Percentiles rank a stretch among this genome's conserved stretches.
These are phyloP conservation scores for Puccinellia tenuiflora DNA, from an alignment of 176 grass and related monocot species.

Conservation along the genomic window DNA sequence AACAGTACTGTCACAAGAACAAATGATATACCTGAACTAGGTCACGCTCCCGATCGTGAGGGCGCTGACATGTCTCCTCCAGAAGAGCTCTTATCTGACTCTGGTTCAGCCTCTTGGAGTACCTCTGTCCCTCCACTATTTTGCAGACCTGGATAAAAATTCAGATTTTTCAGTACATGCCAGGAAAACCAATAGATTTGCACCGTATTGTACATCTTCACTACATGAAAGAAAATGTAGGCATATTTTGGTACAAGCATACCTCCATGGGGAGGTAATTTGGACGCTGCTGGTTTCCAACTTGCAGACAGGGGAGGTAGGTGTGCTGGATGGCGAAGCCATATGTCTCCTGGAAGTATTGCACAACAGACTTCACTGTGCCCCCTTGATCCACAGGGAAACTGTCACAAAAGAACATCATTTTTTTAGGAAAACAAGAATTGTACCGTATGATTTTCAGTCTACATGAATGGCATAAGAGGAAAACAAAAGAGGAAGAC, in stretches of 20 bases:
- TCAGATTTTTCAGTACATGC: neutral
- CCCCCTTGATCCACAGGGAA: conserved; percentile 83
- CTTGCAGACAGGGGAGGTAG: conserved; percentile 79
- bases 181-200: neutral
- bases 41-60: conserved; percentile 69
- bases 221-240: neutral
- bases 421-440: neutral
- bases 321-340: conserved; percentile 86
- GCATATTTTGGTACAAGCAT: conserved; percentile 9
- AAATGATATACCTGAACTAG: conserved; percentile 56
- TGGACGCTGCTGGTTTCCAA: conserved; percentile 78
- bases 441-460: neutral
- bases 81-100: conserved; percentile 83
- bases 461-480: neutral
- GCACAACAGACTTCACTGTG: conserved; percentile 79
- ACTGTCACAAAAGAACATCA: conserved; percentile 28
- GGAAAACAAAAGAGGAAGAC: no score
- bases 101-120: conserved; percentile 87
- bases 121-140: conserved; percentile 94
- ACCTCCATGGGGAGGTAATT: conserved; percentile 99
- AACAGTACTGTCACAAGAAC: neutral
- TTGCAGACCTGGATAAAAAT: conserved; percentile 68
- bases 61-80: conserved; percentile 79
- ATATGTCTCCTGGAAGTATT: conserved; percentile 99
- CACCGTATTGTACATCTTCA: neutral